phyloP scores from a whole-genome alignment of 2,329 filamentous ascomycete genomes.

The Claviceps sp. region DNA sequence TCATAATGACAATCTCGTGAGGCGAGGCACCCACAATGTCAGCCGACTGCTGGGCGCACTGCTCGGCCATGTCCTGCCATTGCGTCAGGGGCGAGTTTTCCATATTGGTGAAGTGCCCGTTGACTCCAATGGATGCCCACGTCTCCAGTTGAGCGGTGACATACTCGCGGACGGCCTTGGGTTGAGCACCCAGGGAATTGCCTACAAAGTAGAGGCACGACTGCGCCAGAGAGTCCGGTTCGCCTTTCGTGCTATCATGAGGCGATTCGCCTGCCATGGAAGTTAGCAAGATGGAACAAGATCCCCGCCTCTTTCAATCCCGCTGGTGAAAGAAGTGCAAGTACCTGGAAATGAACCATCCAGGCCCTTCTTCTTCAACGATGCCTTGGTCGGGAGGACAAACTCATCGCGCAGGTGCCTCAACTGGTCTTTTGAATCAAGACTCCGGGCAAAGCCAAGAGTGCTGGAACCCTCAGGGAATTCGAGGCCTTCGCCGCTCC shows the following conservation, averaged over 20 bases:
- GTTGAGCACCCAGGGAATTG: constrained; percentile 79
- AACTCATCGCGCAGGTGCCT: constrained; percentile 54
- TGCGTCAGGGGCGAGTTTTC: constrained; percentile 53
- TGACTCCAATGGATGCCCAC: constrained; percentile 75
- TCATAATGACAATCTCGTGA: constrained; percentile 75
- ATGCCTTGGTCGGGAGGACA: constrained; percentile 60
- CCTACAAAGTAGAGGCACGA: constrained; percentile 67
- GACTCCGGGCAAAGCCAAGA: constrained; percentile 31
- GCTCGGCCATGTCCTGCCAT: constrained; percentile 70
- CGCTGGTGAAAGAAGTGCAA: constrained; percentile 4
- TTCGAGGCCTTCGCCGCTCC: constrained; percentile 24
- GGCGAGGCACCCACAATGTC: constrained; percentile 61
- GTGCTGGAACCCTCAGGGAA: constrained; percentile 36
- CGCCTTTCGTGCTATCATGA: constrained; percentile 13
- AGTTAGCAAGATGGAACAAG: not conserved
- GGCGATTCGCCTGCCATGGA: not conserved
- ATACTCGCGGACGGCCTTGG: constrained; percentile 50
- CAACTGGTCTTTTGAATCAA: constrained; percentile 51
- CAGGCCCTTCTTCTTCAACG: constrained; percentile 52
- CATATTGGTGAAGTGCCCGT: constrained; percentile 64
- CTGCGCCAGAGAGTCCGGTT: constrained; percentile 11
- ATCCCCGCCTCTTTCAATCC: not conserved
- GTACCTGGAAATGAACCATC: constrained; percentile 29
- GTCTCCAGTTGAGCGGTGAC: constrained; percentile 63
- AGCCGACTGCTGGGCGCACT: constrained; percentile 55